Conservation (phyloP, 768 basidiomycete genomes). For the Lentinula sp. region DNA sequence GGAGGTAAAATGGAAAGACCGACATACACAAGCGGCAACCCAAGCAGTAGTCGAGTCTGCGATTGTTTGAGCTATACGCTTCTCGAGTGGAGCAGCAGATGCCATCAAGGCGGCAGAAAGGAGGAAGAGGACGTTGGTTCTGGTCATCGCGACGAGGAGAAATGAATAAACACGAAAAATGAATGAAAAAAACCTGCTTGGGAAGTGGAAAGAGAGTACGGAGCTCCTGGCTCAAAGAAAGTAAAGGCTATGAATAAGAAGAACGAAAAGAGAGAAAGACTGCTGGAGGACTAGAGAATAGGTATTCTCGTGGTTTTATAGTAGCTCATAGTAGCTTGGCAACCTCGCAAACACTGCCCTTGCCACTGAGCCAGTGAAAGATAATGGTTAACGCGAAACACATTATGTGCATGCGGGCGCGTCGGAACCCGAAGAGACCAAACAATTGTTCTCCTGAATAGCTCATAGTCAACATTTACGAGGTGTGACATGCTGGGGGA, state of each 20-base stretch:
- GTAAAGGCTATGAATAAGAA: conserved; percentile 1
- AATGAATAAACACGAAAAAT: neutral
- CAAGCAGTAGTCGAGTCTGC: conserved; percentile 31
- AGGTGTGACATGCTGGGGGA: too few species aligned
- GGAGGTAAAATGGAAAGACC: neutral
- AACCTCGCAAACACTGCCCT: neutral
- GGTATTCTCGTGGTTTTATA: neutral
- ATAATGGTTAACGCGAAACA: too few species aligned
- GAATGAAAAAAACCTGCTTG: neutral
- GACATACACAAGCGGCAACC: conserved; percentile 42
- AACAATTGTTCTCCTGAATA: too few species aligned
- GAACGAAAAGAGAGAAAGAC: neutral
- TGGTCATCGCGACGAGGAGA: conserved; percentile 20
- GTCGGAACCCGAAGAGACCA: too few species aligned
- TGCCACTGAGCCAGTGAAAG: neutral
- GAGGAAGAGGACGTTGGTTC: conserved; percentile 23
- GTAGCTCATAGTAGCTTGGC: neutral
- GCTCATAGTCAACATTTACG: too few species aligned
- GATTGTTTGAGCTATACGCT: conserved; percentile 43
- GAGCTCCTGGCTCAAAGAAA: conserved; percentile 8
- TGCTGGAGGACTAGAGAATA: neutral
- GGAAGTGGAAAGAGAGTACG: neutral
- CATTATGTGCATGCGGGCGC: too few species aligned
- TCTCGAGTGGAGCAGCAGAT: conserved; percentile 26
- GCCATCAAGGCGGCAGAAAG: conserved; percentile 25